Evolutionary conservation across 2,329 filamentous ascomycete genomes (phyloP), one percentile per base, ranked within the genome.

Genomic region (Fusarium sp.): DNA sequence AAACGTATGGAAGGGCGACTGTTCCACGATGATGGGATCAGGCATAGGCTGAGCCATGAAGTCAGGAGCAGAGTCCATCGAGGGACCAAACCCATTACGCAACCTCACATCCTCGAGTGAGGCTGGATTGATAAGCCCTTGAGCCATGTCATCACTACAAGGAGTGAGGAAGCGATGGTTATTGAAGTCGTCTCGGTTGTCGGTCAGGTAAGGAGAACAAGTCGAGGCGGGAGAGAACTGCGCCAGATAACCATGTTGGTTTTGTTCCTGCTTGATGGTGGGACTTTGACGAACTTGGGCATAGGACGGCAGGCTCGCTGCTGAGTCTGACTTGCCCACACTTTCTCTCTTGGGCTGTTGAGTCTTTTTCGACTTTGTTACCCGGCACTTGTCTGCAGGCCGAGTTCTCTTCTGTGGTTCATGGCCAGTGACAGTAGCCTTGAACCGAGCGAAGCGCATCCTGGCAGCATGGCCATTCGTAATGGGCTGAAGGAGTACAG

Each of bases 391-490:
- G 58, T 79, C 78, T 37, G 71, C 73, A 11, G 79, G 78, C 45
- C 81, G 81, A 71, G 81, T 82, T 26, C 85, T 81, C 74, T 81
- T 84, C 65, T 83, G 81, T 12, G 85, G 82, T 72, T 85, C 82
- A 43, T 82, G 77, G 26, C 84, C 84, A 11, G 83, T 75, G 73
- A 88, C 82, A 13, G 82, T 78, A 12, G 80, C 74, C 28, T 80
- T 79, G 74, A 88, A 88, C 37, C 87, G 83, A 16, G 85, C 84
- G 75, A 84, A 89, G 57, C 87, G 82, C 87, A 89, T 89, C 49
- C 87, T 84, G 31, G 87, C 87, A 30, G 87, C 87, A 76, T 89
- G 87, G 45, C 87, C 87, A 72, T 89, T 89, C 66, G 85, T 83
- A 62, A 89, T 88, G 70, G 83, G 80, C 51, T 87, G 81, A 25